Conservation (phyloP, 2,329 filamentous ascomycete genomes). For the Cucurbitaria berberidis region DNA sequence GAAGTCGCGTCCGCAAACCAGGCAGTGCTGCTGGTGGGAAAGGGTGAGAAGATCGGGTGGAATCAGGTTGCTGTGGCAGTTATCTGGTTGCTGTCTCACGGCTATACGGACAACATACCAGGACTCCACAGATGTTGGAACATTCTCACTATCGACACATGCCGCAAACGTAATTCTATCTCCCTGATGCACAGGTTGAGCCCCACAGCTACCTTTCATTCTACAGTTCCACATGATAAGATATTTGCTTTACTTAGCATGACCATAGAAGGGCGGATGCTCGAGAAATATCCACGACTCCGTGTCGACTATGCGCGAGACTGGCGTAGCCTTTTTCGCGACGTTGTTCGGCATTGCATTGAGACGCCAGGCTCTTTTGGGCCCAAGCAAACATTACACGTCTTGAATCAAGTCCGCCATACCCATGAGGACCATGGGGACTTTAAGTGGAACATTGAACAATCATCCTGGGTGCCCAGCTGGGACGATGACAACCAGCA, state of each 20-base stretch:
- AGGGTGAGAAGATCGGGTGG: neutral
- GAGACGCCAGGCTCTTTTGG: neutral
- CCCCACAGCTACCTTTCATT: neutral
- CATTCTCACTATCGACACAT: neutral
- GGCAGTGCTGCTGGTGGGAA: neutral
- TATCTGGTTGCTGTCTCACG: neutral
- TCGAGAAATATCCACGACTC: conserved; percentile 1
- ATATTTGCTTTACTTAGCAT: conserved; percentile 7
- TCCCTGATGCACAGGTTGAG: neutral
- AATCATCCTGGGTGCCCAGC: conserved; percentile 7
- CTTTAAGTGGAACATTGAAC: neutral
- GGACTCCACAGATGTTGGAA: neutral
- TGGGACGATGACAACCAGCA: neutral
- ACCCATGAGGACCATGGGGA: neutral
- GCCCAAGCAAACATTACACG: neutral
- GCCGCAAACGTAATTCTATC: neutral
- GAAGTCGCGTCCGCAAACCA: neutral
- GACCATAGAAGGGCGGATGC: neutral
- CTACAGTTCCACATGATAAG: conserved; percentile 8
- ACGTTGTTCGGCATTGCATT: conserved; percentile 7
- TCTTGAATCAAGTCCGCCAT: conserved; percentile 1
- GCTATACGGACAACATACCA: neutral
- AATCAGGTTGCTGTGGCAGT: neutral
- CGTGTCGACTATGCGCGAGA: conserved; percentile 6
- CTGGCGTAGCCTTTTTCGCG: conserved; percentile 1